Conservation (phyloP, 441 rosid genomes). For the Theobroma grandiflorum region DNA sequence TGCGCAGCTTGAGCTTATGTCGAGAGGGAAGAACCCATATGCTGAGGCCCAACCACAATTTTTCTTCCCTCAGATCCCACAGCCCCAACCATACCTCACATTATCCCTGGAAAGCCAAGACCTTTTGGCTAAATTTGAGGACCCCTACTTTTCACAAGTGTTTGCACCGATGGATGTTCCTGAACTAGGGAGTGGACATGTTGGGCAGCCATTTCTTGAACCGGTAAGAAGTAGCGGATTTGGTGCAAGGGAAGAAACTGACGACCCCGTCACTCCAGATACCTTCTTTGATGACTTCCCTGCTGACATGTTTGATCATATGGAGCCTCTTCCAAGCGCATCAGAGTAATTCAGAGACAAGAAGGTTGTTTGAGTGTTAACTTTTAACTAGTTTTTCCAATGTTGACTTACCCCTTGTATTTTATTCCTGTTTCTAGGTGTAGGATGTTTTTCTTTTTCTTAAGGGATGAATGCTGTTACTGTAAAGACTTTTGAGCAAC, state of each 20-base stretch:
- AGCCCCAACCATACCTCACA: slow-evolving; percentile 43
- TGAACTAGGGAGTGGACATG: slow-evolving; percentile 41
- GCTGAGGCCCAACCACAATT: slow-evolving; percentile 26
- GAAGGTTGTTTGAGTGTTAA: background rate
- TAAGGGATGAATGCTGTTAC: background rate
- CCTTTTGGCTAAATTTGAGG: slow-evolving; percentile 62
- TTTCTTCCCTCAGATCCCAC: slow-evolving; percentile 41
- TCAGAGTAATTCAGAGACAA: slow-evolving; percentile 31
- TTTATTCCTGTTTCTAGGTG: background rate
- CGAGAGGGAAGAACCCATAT: slow-evolving; percentile 31
- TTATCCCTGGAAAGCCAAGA: slow-evolving; percentile 65
- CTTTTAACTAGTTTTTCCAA: slow-evolving; percentile 12
- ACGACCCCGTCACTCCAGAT: slow-evolving; percentile 40
- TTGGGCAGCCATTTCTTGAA: slow-evolving; percentile 55
- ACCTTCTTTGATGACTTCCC: slow-evolving; percentile 83
- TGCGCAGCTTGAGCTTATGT: slow-evolving; percentile 22
- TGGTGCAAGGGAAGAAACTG: slow-evolving; percentile 37
- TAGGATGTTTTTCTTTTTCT: slow-evolving; percentile 1
- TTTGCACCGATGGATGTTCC: slow-evolving; percentile 57
- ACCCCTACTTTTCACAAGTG: slow-evolving; percentile 57
- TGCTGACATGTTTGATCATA: slow-evolving; percentile 71
- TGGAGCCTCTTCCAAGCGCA: slow-evolving; percentile 62
- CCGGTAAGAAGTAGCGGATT: slow-evolving; percentile 38
- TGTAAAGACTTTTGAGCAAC: slow-evolving; percentile 4
- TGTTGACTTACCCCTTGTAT: slow-evolving; percentile 1